Evolutionary conservation across 2,329 filamentous ascomycete genomes (phyloP), one percentile per base, ranked within the genome.

Genomic region (Ophiostoma triangulosporum): DNA sequence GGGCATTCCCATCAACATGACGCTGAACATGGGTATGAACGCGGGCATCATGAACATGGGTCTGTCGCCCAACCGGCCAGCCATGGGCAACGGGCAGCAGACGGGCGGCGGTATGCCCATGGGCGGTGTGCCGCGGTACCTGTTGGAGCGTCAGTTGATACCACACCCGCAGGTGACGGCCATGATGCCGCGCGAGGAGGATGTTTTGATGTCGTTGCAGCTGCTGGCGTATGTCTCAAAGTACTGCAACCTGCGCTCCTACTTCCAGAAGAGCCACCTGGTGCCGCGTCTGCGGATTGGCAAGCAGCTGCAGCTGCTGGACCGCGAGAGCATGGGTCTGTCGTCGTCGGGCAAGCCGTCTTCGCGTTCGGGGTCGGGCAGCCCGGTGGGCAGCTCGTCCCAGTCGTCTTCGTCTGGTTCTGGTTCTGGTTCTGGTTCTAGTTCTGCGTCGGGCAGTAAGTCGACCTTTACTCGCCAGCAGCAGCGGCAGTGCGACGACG

Each of bases 171-270:
- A 84, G 60, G 83, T 94, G 61, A 73, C 95, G 31, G 87, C 90
- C 27, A 85, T 89, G 11, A 95, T 97, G 86, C 93, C 93, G 9
- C 82, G 93, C 50, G 93, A 98, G 62, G 93, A 98, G 67, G 93
- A 98, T 63, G 93, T 98, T 2, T 75, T 98, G 58, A 96, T 98
- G 91, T 96, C 93, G 6, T 76, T 98, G 35, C 93, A 98, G 68
- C 79, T 98, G 20, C 78, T 98, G 46, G 93, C 93, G 15, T 98
- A 98, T 66, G 91, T 98, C 54, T 96, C 90, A 24, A 98, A 98
- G 68, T 98, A 98, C 70, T 97, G 93, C 74, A 94, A 95, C 62
- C 78, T 98, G 29, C 82, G 93, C 17, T 84, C 88, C 4, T 98
- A 96, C 68, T 98, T 98, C 67, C 93, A 98, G 65, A 80, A 86